Evolutionary conservation across 495 filamentous ascomycete genomes (phyloP).

Genomic region (Xylaria grammica): DNA sequence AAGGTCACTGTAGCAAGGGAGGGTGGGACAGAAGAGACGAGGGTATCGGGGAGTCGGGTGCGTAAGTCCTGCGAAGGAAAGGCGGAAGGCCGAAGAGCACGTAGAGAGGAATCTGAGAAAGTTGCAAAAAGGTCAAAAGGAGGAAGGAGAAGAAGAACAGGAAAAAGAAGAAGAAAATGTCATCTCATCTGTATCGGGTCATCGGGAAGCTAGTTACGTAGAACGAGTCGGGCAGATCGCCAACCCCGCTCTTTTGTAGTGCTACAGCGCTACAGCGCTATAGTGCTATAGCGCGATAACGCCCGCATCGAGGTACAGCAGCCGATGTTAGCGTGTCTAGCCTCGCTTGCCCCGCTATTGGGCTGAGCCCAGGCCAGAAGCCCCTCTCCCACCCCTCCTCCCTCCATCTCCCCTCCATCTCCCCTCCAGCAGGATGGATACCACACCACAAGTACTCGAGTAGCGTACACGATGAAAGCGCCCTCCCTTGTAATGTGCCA

Average conservation of each 20-base stretch:
- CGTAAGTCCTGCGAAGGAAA: background rate
- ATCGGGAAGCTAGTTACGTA: background rate
- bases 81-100: background rate
- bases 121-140: background rate
- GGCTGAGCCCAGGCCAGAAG: background rate
- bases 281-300: background rate
- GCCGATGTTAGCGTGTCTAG: background rate
- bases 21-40: background rate
- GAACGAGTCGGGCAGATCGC: conserved; percentile 9
- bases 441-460: too few relatives aligned
- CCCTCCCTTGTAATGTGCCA: background rate
- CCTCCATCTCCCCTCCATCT: too few relatives aligned
- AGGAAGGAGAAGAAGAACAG: background rate
- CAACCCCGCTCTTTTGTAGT: conserved; percentile 17
- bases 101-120: too few relatives aligned
- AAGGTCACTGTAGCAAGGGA: background rate
- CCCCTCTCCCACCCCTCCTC: background rate
- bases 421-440: too few relatives aligned
- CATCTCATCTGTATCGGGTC: background rate
- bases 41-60: background rate
- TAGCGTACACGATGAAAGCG: background rate
- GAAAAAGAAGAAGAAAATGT: background rate
- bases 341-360: conserved; percentile 11
- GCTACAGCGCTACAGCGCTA: background rate
- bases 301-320: background rate